Percentiles rank a stretch among this genome's conserved stretches.
Conservation (phyloP, 768 basidiomycete genomes). For the Bullera alba region DNA sequence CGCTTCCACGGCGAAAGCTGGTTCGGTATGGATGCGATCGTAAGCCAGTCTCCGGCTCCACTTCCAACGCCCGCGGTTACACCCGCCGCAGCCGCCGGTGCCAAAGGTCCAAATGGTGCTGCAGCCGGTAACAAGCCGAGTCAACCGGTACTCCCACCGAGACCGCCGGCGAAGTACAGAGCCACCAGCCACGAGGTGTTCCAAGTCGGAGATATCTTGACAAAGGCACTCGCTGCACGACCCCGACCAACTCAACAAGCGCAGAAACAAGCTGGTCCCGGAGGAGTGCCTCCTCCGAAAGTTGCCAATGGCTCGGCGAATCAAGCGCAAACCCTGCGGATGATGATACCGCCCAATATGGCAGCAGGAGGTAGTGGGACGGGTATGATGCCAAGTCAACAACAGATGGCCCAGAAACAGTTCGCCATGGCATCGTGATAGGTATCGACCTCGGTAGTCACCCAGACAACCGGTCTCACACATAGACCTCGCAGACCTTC, state of each 20-base stretch:
- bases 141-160: background rate
- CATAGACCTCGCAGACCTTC: no score
- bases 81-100: background rate
- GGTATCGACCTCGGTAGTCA: no score
- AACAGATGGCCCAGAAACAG: background rate
- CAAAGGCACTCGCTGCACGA: slow-evolving; percentile 28
- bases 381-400: background rate
- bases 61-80: no score
- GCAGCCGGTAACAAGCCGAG: background rate
- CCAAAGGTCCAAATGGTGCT: background rate
- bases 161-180: background rate
- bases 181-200: slow-evolving; percentile 5
- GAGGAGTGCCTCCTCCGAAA: slow-evolving; percentile 1
- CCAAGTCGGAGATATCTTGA: slow-evolving; percentile 21
- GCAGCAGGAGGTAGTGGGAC: background rate
- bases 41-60: no score
- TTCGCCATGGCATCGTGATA: background rate
- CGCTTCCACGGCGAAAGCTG: background rate
- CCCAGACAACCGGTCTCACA: no score
- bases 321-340: background rate
- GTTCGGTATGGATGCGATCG: background rate
- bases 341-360: background rate
- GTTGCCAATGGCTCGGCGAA: no score
- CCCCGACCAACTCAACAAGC: background rate
- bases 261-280: background rate